Base-by-base conservation (phyloP, 192 early-diverging fungal genomes). In the Funneliformis geosporum region DNA sequence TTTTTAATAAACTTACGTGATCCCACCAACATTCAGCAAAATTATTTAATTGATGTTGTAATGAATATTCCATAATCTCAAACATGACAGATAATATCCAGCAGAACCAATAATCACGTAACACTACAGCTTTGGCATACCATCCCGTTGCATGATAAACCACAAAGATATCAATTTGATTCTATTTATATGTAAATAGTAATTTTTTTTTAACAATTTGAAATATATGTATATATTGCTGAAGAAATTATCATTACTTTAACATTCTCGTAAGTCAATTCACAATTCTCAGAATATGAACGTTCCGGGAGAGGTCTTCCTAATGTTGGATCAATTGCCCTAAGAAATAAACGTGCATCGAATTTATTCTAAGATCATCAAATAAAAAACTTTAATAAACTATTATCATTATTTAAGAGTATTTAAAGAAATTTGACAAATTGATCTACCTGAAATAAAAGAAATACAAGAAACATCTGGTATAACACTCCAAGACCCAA, bases 1-100 rank as follows among this genome's bases (percentile, higher is more conserved):
- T 8, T 25, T 9, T 25, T 6, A 65, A 65, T 12, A 38, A 14
- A 83, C 91, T 80, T 88, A 93, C 92, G 84, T 99, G 96, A 88
- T 99, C 96, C 96, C 96, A 99, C 96, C 96, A 99, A 83, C 97
- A 99, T 88, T 99, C 97, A 73, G 94, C 93, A 88, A 99, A 99
- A 85, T 99, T 99, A 70, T 94, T 93, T 81, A 99, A 88, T 82
- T 97, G 97, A 85, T 99, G 96, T 76, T 93, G 89, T 61, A 99
- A 87, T 68, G 96, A 94, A 85, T 99, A 99, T 81, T 99, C 97
- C 89, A 95, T 90, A 39, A 97, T 86, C 84, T 99, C 97, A 86
- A 99, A 99, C 83, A 95, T 91, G 66, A 99, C 83, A 0, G 95
- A 96, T 70, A 97, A 81, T 64, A 99, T 96, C 97, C 97, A 99